Base-by-base conservation (phyloP, 495 filamentous ascomycete genomes). In the Hyaloscypha bicolor region DNA sequence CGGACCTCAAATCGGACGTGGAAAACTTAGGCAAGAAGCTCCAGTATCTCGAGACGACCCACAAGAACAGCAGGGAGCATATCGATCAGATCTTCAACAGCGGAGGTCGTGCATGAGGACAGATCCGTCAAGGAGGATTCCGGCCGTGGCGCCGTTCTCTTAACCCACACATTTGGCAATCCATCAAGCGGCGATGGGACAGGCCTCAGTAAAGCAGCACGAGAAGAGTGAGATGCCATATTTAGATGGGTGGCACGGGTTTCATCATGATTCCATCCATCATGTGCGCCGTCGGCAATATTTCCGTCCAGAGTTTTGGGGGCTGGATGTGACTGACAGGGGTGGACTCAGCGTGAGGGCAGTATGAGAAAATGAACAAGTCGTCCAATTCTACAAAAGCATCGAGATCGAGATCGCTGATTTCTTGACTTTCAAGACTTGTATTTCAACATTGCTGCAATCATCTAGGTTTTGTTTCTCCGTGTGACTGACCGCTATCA, bases 41-140 rank as follows among this genome's bases (percentile, higher is more conserved):
- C 65, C 87, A 94, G 64, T 98, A 97, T 76, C 86, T 97, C 9
- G 96, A 99, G 81, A 95, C 90, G 64, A 98, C 95, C 59, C 87
- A 92, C 74, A 92, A 96, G 83, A 99, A 97, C 72, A 95, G 93
- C 75, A 85, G 88, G 70, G 88, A 93, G 72, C 91, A 96, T 73
- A 86, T 98, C 68, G 91, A 97, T 77, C 90, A 91, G 77, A 92
- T 99, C 60, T 81, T 94, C 66, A 86, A 85, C 73, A 82, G 66
- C 52, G 74, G 72, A 53, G 71, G 67, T 32, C 65, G 68, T 56
- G 64, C 64, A 52, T 73, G 59, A 70, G 52, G 51, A 39, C 29
- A 35, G 33, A 55, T 37, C 35, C 42, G 39, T 64, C 45, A 12
- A 19, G 32, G 29, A 58, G 21, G 31, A 65, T 51, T n/a, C 16